Base-by-base conservation (phyloP, 2,329 filamentous ascomycete genomes). In the Aspergillus sojae region DNA sequence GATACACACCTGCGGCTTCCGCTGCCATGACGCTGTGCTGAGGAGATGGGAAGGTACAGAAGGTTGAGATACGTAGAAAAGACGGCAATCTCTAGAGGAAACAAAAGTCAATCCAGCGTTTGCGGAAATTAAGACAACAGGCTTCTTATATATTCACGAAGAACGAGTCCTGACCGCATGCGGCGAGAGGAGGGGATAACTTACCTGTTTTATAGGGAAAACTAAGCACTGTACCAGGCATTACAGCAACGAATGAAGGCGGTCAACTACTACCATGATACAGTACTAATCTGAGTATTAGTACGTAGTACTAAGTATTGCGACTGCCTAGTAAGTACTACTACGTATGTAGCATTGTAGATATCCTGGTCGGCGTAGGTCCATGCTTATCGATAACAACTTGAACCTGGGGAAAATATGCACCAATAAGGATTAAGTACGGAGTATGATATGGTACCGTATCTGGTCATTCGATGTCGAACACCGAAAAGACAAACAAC, bases 1-100 rank as follows among this genome's bases (percentile, higher is more conserved):
- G 90, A 80, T 89, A 91, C 41, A 75, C 63, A 58, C 74, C 69
- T 39, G 72, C 68, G 59, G 73, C 74, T 62, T 72, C 74, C 14
- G 74, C 73, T 23, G 70, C 61, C 72, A 73, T 74, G 67, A 70
- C 71, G 52, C 46, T 50, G 19, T 48, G 43, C 6, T 26, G 23
- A 48, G 11, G 21, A 48, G 11, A 16, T 19, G 12, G 45, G 12
- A 28, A 32, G 11, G 26, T 19, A 16, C n/a, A 58, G 23, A 12
- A 28, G 16, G 5, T 14, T 28, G 21, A 34, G 30, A 52, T 30
- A 43, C 5, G 23, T n/a, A 21, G 46, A 41, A 43, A 14, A 10
- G 41, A 41, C 3, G 19, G 36, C 19, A 50, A 41, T 28, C 10
- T 11, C 32, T 39, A 16, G 7, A 50, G 14, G 12, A 4, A 21